A percentile compares a stretch with the other conserved stretches of the same genome.
These are phyloP conservation scores for Fusarium avenaceum DNA, from an alignment of 2,329 filamentous ascomycete species.

Conservation along the genomic window DNA sequence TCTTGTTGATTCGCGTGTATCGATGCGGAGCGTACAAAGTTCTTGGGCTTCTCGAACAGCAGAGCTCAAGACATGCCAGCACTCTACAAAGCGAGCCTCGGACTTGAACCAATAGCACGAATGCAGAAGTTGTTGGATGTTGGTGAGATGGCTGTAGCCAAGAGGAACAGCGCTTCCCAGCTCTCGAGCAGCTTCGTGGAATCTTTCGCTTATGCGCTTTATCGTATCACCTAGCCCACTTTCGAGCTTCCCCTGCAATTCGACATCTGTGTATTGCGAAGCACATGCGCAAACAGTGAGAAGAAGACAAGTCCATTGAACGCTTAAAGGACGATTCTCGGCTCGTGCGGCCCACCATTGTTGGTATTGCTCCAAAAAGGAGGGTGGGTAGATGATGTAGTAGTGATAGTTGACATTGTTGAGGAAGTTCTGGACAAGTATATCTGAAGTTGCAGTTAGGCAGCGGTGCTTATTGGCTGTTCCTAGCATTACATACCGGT, in stretches of 20 bases:
- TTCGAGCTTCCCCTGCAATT: slow-evolving; percentile 52
- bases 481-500: slow-evolving; percentile 49
- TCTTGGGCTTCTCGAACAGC: slow-evolving; percentile 56
- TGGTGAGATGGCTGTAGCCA: slow-evolving; percentile 52
- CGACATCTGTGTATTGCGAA: slow-evolving; percentile 51
- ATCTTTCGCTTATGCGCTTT: slow-evolving; percentile 51
- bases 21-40: slow-evolving; percentile 45
- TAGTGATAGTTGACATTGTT: slow-evolving; percentile 56
- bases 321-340: slow-evolving; percentile 50
- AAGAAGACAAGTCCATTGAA: slow-evolving; percentile 57
- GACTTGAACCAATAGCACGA: slow-evolving; percentile 57
- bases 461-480: not conserved
- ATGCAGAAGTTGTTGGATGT: slow-evolving; percentile 55
- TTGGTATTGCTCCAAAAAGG: slow-evolving; percentile 55
- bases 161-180: slow-evolving; percentile 53
- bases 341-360: slow-evolving; percentile 53
- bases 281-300: slow-evolving; percentile 57
- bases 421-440: slow-evolving; percentile 56
- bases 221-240: slow-evolving; percentile 50
- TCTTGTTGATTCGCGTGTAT: too few relatives aligned
- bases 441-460: slow-evolving; percentile 48
- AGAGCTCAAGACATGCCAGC: slow-evolving; percentile 55
- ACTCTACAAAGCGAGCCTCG: slow-evolving; percentile 55
- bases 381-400: slow-evolving; percentile 56
- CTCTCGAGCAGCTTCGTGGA: slow-evolving; percentile 53